Evolutionary conservation across 306 rosid species (phyloP).

Genomic region (Quercus bicolor): DNA sequence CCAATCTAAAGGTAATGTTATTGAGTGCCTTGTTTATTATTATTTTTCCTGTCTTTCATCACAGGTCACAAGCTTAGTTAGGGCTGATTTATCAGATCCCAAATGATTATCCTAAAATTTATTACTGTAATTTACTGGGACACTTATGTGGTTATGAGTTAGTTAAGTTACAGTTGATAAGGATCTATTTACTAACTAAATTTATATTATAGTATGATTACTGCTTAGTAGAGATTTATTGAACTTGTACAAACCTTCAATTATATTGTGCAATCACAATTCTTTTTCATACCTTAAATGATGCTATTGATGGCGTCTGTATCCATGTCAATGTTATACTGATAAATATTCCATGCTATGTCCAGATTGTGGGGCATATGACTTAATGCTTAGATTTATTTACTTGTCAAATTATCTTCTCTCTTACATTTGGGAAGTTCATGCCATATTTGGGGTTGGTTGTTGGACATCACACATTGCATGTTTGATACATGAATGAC

Average conservation of each 20-base stretch:
- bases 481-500: background rate
- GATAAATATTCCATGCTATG: background rate
- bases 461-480: background rate
- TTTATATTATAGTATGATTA: background rate
- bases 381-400: background rate
- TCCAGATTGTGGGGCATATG: too few relatives aligned
- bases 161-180: background rate
- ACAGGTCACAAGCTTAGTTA: conserved; percentile 1
- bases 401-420: background rate
- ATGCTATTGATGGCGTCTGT: background rate
- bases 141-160: background rate
- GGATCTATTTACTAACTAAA: background rate
- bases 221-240: background rate
- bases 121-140: background rate
- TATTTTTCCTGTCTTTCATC: conserved; percentile 7
- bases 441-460: background rate
- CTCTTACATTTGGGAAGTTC: background rate
- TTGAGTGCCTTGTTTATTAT: conserved; percentile 7
- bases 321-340: background rate
- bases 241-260: background rate
- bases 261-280: too few relatives aligned
- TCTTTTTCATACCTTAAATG: background rate
- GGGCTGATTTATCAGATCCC: background rate
- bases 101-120: background rate
- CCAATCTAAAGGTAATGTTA: conserved; percentile 69